Base-by-base conservation (phyloP, 2,329 filamentous ascomycete species). In the Dendrostoma leiphaemia region DNA sequence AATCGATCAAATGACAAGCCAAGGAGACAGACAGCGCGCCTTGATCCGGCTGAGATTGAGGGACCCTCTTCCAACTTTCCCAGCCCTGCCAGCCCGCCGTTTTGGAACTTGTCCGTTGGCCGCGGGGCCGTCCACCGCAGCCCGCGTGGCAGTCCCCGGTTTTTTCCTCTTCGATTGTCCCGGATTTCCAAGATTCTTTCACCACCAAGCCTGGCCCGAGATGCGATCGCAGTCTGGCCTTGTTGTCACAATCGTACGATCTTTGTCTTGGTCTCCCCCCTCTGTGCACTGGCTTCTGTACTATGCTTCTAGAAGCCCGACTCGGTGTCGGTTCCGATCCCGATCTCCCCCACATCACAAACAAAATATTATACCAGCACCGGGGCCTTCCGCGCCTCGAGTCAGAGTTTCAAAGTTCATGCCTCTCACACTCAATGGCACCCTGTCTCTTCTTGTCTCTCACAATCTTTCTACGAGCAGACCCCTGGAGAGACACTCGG, bases 1-100 rank as follows among this genome's bases (percentile, higher is more conserved):
- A 8, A 5, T 15, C 2, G 23, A 4, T 7, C 3, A 26, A 17
- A 15, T 4, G 38, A 40, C 21, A 24, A 15, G 37, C n/a, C n/a
- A n/a, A n/a, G n/a, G n/a, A n/a, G 37, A 40, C 37, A 13, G 17
- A 23, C 37, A 15, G 8, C 9, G 15, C 13, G 19, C 3, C 37
- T 23, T 26, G 21, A 32, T n/a, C 9, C 6, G 12, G 17, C 23
- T 32, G 29, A 32, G 29, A 43, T 15, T 28, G 7, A 15, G 38
- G 38, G 41, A 49, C 45, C 48, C 37, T 46, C 51, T 53, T 55
- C 53, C 53, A 55, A 52, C 28, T 55, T 52, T 32, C 12, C 47
- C 23, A 38, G 26, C 35, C 28, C 26, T 32, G 9, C 47, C 23
- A 38, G 26, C 35, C 28, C 26, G 8, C 24, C 37, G n/a, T 48